A percentile compares a stretch with the other conserved stretches of the same genome.
These are phyloP conservation scores for Bolboschoenus planiculmis DNA, from an alignment of 176 grass and related monocot species.

Conservation along the genomic window DNA sequence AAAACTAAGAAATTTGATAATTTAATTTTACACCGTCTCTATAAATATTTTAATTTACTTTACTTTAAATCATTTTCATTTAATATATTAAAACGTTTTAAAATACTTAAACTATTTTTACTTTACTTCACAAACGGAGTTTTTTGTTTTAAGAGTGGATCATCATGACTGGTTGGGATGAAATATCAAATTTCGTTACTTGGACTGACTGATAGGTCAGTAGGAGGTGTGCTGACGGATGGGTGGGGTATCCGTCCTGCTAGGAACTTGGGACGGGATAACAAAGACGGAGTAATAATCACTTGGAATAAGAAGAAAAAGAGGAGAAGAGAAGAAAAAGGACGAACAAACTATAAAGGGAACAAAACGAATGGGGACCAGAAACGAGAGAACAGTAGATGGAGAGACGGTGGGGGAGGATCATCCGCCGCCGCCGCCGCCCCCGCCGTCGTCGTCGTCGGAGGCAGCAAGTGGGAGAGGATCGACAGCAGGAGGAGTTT, in stretches of 20 bases:
- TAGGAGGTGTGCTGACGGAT: not conserved
- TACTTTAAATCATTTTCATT: no score
- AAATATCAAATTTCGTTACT: not conserved
- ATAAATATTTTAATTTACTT: no score
- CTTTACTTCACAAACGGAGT: no score
- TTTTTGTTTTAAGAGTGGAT: no score
- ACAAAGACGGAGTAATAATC: not conserved
- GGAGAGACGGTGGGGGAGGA: not conserved
- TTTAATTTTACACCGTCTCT: no score
- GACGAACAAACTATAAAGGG: not conserved
- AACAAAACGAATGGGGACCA: slow-evolving; percentile 22
- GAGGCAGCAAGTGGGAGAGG: not conserved
- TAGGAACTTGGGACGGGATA: no score
- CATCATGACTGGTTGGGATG: no score
- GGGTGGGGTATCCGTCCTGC: not conserved
- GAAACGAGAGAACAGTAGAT: not conserved
- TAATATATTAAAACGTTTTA: no score
- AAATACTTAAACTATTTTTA: no score
- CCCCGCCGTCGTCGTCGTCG: not conserved
- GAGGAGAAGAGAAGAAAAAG: not conserved
- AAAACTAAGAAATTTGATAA: no score
- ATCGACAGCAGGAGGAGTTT: slow-evolving; percentile 33
- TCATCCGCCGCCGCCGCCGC: not conserved
- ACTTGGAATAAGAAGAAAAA: not conserved
- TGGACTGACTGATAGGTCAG: not conserved